phyloP scores from a whole-genome alignment of 371 early-diverging fungal genomes.

The Apophysomyces variabilis region DNA sequence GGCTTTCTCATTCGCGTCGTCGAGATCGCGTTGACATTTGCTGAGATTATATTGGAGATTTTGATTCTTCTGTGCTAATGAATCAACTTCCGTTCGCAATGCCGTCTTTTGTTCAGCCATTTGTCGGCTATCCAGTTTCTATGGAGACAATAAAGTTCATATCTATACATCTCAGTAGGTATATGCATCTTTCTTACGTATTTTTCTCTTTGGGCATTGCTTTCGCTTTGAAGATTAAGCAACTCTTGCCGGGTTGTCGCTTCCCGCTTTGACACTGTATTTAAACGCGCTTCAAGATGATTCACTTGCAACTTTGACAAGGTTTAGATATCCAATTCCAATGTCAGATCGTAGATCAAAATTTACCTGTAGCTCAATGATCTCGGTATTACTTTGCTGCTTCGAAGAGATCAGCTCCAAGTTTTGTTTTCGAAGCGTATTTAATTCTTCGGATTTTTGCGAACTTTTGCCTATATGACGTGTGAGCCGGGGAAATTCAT shows the following conservation, averaged over 20 bases:
- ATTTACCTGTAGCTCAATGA: neutral
- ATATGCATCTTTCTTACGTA: neutral
- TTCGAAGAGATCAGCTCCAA: neutral
- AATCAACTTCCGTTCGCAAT: constrained; percentile 19
- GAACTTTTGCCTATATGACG: neutral
- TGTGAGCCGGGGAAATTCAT: neutral
- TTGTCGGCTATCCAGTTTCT: neutral
- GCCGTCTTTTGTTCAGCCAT: constrained; percentile 14
- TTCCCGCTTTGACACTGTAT: neutral
- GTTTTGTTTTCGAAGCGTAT: neutral
- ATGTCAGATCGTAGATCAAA: neutral
- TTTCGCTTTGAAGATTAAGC: neutral
- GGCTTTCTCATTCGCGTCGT: constrained; percentile 13
- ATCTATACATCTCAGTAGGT: neutral
- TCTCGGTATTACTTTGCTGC: neutral
- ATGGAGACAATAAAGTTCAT: too few relatives aligned
- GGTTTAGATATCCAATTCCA: neutral
- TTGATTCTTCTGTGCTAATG: neutral
- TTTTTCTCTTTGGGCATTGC: constrained; percentile 5
- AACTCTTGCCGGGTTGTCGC: neutral
- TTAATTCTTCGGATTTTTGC: neutral
- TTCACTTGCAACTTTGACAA: neutral
- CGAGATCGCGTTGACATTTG: constrained; percentile 9
- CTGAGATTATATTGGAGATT: constrained; percentile 14
- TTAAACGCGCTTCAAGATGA: constrained; percentile 8